Conservation (phyloP, 2,329 filamentous ascomycete genomes). For the Penicillium sp. region DNA sequence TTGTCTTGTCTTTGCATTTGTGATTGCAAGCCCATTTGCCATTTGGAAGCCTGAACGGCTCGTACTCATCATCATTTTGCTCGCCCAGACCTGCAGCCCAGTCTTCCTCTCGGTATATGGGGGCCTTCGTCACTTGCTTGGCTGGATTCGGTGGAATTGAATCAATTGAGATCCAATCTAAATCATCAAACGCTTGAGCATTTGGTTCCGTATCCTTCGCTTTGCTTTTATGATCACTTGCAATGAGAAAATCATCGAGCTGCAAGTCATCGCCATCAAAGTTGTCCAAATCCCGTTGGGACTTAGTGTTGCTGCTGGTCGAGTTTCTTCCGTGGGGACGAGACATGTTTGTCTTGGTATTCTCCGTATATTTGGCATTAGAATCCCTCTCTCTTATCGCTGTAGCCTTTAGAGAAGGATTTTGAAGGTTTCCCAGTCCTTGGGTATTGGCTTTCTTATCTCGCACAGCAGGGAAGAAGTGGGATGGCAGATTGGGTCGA, state of each 20-base stretch:
- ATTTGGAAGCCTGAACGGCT: constrained; percentile 60
- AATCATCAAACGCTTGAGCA: constrained; percentile 11
- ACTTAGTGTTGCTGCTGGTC: constrained; percentile 10
- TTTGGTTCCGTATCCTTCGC: neutral
- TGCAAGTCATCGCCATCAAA: constrained; percentile 55
- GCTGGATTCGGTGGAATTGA: constrained; percentile 10
- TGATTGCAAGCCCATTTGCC: constrained; percentile 76
- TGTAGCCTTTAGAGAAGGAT: neutral
- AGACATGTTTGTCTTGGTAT: constrained; percentile 18
- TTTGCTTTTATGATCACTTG: constrained; percentile 6
- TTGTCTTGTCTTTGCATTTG: constrained; percentile 60
- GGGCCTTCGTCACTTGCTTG: neutral
- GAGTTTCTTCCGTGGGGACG: constrained; percentile 21
- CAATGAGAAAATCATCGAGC: constrained; percentile 53
- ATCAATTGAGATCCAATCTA: constrained; percentile 24
- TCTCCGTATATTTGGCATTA: constrained; percentile 16
- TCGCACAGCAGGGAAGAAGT: constrained; percentile 41
- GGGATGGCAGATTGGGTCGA: constrained; percentile 49
- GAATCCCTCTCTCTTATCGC: neutral
- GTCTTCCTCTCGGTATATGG: constrained; percentile 5
- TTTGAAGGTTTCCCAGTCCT: neutral
- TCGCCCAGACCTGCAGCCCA: constrained; percentile 10
- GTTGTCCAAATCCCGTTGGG: constrained; percentile 41
- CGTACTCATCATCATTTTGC: constrained; percentile 20
- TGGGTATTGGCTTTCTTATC: neutral